Percentiles rank a stretch among this genome's conserved stretches.
phyloP scores from a whole-genome alignment of 2,329 filamentous ascomycete genomes.

The Pestalotiopsis fici region DNA sequence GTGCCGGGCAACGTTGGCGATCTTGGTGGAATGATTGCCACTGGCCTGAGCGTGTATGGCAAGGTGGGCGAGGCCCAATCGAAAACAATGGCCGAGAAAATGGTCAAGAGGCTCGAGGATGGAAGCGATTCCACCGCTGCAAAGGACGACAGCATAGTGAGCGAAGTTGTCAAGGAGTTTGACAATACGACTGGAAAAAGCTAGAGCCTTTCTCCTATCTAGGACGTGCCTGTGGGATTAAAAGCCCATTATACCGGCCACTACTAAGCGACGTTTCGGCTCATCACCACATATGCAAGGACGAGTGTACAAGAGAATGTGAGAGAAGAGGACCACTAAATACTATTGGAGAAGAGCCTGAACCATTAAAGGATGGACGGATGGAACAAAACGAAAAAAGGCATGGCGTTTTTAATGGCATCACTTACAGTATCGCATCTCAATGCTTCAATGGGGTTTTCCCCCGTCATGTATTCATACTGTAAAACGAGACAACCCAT shows the following conservation, averaged over 20 bases:
- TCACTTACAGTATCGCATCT: not conserved
- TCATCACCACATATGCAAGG: not conserved
- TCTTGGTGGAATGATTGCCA: slow-evolving; percentile 95
- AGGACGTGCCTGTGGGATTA: no score
- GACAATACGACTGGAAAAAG: slow-evolving; percentile 26
- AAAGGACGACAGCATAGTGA: slow-evolving; percentile 22
- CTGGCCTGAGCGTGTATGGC: slow-evolving; percentile 91
- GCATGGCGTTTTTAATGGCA: slow-evolving; percentile 1
- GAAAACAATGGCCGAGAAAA: slow-evolving; percentile 57
- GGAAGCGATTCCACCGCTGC: not conserved
- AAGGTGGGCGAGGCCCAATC: slow-evolving; percentile 85
- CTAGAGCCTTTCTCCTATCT: slow-evolving; percentile 10
- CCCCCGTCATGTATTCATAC: not conserved
- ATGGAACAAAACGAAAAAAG: not conserved
- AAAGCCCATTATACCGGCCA: not conserved
- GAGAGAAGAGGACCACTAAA: not conserved
- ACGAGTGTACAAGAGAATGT: not conserved
- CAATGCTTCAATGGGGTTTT: not conserved
- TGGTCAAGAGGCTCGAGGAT: slow-evolving; percentile 16
- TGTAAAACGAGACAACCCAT: not conserved
- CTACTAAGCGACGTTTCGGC: not conserved
- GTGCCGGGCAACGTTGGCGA: slow-evolving; percentile 97
- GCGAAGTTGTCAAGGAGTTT: slow-evolving; percentile 32
- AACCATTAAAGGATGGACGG: not conserved
- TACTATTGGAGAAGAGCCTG: not conserved